Conservation (phyloP, 495 filamentous ascomycete genomes). For the Niebla homalea region DNA sequence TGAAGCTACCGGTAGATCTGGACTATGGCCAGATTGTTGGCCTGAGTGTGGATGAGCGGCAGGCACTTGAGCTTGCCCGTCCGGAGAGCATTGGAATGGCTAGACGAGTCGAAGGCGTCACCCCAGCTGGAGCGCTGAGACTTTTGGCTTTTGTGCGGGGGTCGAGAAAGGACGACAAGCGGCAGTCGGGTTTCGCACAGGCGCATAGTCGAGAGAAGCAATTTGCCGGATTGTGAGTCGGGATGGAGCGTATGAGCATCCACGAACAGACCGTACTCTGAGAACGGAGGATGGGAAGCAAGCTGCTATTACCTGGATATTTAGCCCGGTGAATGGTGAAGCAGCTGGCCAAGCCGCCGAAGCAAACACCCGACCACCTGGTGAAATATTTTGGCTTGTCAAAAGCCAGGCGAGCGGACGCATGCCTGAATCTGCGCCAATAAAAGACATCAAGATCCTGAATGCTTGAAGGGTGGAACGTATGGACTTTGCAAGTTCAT, state of each 20-base stretch:
- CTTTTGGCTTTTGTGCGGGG: constrained; percentile 32
- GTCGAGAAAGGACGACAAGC: constrained; percentile 8
- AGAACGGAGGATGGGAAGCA: not conserved
- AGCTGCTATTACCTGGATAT: not conserved
- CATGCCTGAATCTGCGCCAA: too few relatives aligned
- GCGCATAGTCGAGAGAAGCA: constrained; percentile 10
- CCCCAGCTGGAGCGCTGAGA: constrained; percentile 34
- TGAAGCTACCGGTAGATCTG: constrained; percentile 60
- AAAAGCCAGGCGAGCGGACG: too few relatives aligned
- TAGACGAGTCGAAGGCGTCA: constrained; percentile 69
- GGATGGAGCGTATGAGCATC: not conserved
- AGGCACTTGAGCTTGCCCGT: constrained; percentile 49
- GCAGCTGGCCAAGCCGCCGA: too few relatives aligned
- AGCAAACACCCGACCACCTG: too few relatives aligned
- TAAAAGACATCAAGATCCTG: too few relatives aligned
- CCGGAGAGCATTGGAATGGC: constrained; percentile 86
- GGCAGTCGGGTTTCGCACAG: constrained; percentile 4
- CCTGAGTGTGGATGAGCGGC: constrained; percentile 64
- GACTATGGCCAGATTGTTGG: constrained; percentile 62
- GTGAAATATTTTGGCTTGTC: too few relatives aligned
- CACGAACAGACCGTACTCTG: not conserved
- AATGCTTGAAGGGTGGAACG: too few relatives aligned
- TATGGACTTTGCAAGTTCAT: too few relatives aligned
- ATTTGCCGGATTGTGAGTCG: constrained; percentile 11
- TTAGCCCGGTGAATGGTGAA: not conserved